Evolutionary conservation across 441 rosid genomes (phyloP), one percentile per base, ranked within the genome.

Genomic region (Macaranga tanarius): DNA sequence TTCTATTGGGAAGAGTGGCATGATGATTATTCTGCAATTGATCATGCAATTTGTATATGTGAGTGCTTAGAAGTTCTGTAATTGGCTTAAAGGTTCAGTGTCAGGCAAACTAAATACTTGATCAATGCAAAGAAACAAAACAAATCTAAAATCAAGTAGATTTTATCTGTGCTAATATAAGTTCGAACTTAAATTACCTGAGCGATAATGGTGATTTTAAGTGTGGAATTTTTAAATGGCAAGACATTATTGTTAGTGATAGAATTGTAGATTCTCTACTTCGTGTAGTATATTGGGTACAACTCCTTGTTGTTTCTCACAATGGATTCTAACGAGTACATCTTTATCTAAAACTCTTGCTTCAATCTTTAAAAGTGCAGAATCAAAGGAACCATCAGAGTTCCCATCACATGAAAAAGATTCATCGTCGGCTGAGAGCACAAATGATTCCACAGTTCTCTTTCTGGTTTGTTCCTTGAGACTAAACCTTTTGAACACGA

Each of bases 321-420:
- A 87, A 34, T 89, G 93, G 77, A 95, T 82, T 67, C 90, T 85
- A 59, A 95, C 81, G 7, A 95, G 86, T 34, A 95, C 84, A 62
- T 91, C 93, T 38, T 77, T 81, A 23, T 82, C 95, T 0, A 88
- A 84, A 45, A 83, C 83, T 75, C 86, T 82, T 0, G 92, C 97
- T 85, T 95, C 99, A 19, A 95, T 90, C 79, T 90, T 90, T 0
- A 94, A 97, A 38, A 90, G 82, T 0, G 79, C 63, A 68, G 51
- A 82, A 63, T 77, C 71, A 47, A 57, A 73, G 65, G 58, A 56
- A 47, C 76, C 80, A 28, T 76, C 84, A 9, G 74, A 75, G 75
- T 80, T 80, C 45, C 70, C 90, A 60, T 84, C 85, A 17, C 74
- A 78, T 45, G 87, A 85, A 34, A 82, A 84, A 16, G 81, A 75